Base-by-base conservation (phyloP, 257 asterid species). In the Perilla frutescens region DNA sequence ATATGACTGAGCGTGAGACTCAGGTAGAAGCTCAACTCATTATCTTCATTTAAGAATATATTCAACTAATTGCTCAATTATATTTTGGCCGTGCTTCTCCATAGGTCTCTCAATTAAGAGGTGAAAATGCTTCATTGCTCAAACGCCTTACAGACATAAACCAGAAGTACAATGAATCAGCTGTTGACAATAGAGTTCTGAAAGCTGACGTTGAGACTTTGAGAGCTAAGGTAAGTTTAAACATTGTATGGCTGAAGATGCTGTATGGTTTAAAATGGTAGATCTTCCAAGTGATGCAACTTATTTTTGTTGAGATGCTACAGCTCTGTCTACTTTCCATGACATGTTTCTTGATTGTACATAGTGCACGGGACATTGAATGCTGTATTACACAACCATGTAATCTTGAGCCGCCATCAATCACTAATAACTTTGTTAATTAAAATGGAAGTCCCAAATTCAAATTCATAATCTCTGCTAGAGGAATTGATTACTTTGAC, bases 201-300 rank as follows among this genome's bases (percentile, higher is more conserved):
- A 94, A 91, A 82, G 99, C 99, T 77, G 96, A 94, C 80, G 91
- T 88, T 54, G 98, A 93, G 89, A 93, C 98, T 70, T 68, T 93
- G 66, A 87, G 97, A 82, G 97, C 97, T 54, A 93, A 93, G 93
- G 98, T 89, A 80, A 51, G 65, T 58, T n/a, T 29, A 64, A 15
- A 57, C 49, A 71, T 71, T 74, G 15, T 32, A 48, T 47, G 12
- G 32, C 31, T 68, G 15, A 50, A 51, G 7, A 51, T 15, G 51
- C 11, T 67, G 32, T 45, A 58, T 44, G 41, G 39, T 51, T 5
- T 4, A 20, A 32, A 36, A 39, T 37, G 49, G 40, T 3, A 29
- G 29, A 15, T 6, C 11, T 63, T 62, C 7, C 7, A 49, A 15
- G 1, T 41, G 15, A 7, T 12, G 31, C 31, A 47, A 15, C 31